phyloP scores from a whole-genome alignment of 495 filamentous ascomycete species.

The Aspergillus kassunensis region DNA sequence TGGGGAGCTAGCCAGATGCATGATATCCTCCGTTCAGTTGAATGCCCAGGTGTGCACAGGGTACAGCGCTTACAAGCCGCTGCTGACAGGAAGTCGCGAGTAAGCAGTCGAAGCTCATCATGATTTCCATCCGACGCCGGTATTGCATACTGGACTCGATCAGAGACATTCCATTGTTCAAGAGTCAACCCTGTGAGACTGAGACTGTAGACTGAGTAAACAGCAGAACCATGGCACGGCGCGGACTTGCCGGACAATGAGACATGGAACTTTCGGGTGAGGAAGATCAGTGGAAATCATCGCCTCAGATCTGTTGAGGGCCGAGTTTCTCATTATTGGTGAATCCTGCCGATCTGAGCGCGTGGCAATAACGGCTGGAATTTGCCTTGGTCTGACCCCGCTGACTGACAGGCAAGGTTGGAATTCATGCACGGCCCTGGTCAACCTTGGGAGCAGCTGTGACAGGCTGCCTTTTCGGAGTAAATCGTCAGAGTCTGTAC shows the following conservation, averaged over 20 bases:
- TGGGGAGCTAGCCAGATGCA: neutral
- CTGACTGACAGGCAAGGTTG: slow-evolving; percentile 13
- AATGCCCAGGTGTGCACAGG: neutral
- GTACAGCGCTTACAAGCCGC: slow-evolving; percentile 5
- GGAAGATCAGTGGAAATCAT: slow-evolving; percentile 40
- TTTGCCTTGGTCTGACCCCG: slow-evolving; percentile 13
- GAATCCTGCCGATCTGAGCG: slow-evolving; percentile 11
- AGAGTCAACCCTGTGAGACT: no score
- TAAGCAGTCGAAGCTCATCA: neutral
- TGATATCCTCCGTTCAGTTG: neutral
- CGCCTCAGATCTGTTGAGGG: slow-evolving; percentile 22
- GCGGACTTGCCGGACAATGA: slow-evolving; percentile 18
- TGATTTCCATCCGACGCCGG: no score
- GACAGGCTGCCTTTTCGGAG: slow-evolving; percentile 9
- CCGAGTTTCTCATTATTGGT: slow-evolving; percentile 7
- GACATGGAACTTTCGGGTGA: slow-evolving; percentile 29
- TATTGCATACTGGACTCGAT: no score
- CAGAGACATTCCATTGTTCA: no score
- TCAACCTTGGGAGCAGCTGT: neutral
- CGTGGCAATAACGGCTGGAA: slow-evolving; percentile 19
- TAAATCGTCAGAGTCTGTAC: neutral
- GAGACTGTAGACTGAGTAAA: no score
- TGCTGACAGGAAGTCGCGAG: neutral
- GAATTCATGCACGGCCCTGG: slow-evolving; percentile 12
- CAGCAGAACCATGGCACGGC: slow-evolving; percentile 21